phyloP scores from a whole-genome alignment of 768 basidiomycete genomes.

The Dacryopinax spathularia region DNA sequence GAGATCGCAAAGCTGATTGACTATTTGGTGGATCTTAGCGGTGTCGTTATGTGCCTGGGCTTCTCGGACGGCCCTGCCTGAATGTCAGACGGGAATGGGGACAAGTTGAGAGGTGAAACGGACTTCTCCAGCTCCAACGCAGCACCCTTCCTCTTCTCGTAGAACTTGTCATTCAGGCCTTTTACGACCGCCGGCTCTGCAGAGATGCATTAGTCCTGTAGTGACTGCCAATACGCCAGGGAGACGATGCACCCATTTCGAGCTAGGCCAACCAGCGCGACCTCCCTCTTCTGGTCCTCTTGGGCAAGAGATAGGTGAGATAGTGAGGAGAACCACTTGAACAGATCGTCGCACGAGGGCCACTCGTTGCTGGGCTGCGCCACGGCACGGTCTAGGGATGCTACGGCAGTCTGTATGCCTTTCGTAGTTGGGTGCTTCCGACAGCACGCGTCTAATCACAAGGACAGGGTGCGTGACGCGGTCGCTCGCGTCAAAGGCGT shows the following conservation, averaged over 20 bases:
- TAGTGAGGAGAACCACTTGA: not conserved
- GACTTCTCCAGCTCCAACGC: conserved; percentile 94
- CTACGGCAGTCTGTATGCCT: not conserved
- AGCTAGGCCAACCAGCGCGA: not conserved
- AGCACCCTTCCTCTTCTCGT: conserved; percentile 91
- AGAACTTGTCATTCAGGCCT: conserved; percentile 82
- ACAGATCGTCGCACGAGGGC: not conserved
- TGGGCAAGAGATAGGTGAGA: not conserved
- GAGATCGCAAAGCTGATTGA: conserved; percentile 91
- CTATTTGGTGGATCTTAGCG: conserved; percentile 67
- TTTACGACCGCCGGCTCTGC: conserved; percentile 60
- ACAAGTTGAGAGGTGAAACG: conserved; percentile 13
- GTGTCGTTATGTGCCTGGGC: conserved; percentile 70
- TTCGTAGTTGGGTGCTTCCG: not conserved
- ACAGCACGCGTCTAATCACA: not conserved
- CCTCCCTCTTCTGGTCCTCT: too few species aligned
- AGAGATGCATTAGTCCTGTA: not conserved
- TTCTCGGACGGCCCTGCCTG: conserved; percentile 49
- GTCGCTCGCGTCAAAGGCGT: not conserved
- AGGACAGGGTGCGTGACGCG: conserved; percentile 1
- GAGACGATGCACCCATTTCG: not conserved
- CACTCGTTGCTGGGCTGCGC: not conserved
- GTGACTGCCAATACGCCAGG: not conserved
- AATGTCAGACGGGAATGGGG: conserved; percentile 1
- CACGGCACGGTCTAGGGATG: not conserved